Percentiles rank a stretch among this genome's conserved stretches.
These are phyloP conservation scores for Pythium aquatile DNA, from an alignment of 352 stramenopile genomes.

Conservation along the genomic window DNA sequence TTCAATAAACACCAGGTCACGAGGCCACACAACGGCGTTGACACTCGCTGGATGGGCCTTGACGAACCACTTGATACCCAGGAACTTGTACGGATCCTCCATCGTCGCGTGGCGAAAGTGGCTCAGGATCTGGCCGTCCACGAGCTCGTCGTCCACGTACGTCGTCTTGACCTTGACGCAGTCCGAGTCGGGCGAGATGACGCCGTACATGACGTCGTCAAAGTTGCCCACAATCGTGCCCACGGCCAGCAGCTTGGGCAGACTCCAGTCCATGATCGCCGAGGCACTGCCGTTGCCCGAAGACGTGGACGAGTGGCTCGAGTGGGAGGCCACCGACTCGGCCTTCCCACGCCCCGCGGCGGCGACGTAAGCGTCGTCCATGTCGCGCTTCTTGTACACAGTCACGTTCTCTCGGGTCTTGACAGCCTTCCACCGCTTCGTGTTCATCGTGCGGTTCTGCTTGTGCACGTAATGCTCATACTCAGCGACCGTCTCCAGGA, in stretches of 20 bases:
- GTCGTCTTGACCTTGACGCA: slow-evolving; percentile 49
- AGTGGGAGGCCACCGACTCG: not conserved
- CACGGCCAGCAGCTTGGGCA: slow-evolving; percentile 25
- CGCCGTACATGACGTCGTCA: slow-evolving; percentile 38
- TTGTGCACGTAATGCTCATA: slow-evolving; percentile 25
- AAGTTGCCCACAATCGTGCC: slow-evolving; percentile 26
- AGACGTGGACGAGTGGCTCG: slow-evolving; percentile 12
- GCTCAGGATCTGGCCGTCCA: slow-evolving; percentile 46
- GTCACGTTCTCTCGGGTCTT: slow-evolving; percentile 33
- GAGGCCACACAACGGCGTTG: slow-evolving; percentile 28
- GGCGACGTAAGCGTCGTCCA: not conserved
- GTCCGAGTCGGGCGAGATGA: slow-evolving; percentile 39
- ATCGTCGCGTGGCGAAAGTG: slow-evolving; percentile 40
- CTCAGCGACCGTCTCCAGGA: slow-evolving; percentile 39
- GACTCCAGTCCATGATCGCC: not conserved
- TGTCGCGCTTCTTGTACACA: slow-evolving; percentile 29
- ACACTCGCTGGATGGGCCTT: slow-evolving; percentile 12
- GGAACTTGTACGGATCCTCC: slow-evolving; percentile 29
- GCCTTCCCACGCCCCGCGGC: not conserved
- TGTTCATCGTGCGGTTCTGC: slow-evolving; percentile 35
- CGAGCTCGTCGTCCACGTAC: slow-evolving; percentile 51
- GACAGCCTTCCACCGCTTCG: slow-evolving; percentile 36
- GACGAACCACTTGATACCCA: slow-evolving; percentile 34
- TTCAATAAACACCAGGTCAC: slow-evolving; percentile 52
- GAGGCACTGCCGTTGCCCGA: slow-evolving; percentile 3